These are phyloP conservation scores for Ricinus communis DNA, from an alignment of 345 rosid genomes.

Conservation along the genomic window DNA sequence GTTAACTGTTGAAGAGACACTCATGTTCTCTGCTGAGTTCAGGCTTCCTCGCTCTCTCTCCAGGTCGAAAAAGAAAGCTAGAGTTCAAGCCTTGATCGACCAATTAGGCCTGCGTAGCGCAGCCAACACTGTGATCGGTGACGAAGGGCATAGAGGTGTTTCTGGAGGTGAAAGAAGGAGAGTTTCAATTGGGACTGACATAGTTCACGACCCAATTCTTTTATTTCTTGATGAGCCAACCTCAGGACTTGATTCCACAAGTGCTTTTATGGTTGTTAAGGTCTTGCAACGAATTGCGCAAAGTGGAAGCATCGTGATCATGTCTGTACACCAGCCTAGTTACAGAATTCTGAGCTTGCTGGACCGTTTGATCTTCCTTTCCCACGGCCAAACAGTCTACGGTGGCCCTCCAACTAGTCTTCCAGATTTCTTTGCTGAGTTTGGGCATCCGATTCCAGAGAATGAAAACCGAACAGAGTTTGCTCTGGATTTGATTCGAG, in stretches of 20 bases:
- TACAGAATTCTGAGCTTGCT: constrained; percentile 33
- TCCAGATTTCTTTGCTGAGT: constrained; percentile 25
- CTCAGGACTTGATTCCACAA: constrained; percentile 43
- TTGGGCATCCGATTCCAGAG: constrained; percentile 31
- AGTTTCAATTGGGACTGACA: constrained; percentile 49
- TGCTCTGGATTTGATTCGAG: constrained; percentile 32
- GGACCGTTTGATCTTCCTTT: constrained; percentile 32
- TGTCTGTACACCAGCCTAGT: constrained; percentile 42
- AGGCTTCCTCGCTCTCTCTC: constrained; percentile 86
- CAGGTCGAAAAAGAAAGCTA: constrained; percentile 59
- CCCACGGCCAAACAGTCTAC: constrained; percentile 30
- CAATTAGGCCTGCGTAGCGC: constrained; percentile 76
- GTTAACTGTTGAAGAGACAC: constrained; percentile 89
- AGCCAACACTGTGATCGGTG: constrained; percentile 85
- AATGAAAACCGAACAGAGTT: constrained; percentile 31
- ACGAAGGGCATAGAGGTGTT: constrained; percentile 90
- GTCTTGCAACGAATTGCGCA: constrained; percentile 36
- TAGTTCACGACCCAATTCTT: constrained; percentile 33
- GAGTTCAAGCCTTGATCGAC: constrained; percentile 87
- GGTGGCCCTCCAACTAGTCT: constrained; percentile 20
- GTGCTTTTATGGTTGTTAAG: constrained; percentile 40
- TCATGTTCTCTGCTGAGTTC: constrained; percentile 94
- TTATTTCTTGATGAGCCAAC: constrained; percentile 40
- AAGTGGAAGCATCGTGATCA: constrained; percentile 42
- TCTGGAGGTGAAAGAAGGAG: constrained; percentile 94